Evolutionary conservation across 768 basidiomycete genomes (phyloP).

Genomic region (Pulveroboletus sp.): DNA sequence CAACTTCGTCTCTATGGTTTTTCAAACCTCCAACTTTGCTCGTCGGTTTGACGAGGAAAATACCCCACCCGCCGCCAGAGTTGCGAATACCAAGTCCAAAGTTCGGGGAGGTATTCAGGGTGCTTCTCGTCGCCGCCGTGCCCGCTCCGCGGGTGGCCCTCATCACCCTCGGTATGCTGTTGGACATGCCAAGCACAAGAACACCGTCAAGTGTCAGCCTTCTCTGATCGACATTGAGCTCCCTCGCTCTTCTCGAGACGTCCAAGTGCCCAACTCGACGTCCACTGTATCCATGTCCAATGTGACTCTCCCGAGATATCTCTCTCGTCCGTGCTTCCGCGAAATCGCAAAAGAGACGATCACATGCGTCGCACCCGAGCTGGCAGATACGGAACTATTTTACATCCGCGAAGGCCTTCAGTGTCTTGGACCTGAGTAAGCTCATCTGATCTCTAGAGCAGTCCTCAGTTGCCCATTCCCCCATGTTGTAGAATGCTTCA

Average conservation of each 20-base stretch:
- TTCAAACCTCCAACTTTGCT: slow-evolving; percentile 17
- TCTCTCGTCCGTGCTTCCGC: slow-evolving; percentile 19
- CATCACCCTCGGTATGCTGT: slow-evolving; percentile 32
- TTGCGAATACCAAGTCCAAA: slow-evolving; percentile 8
- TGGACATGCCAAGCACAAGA: slow-evolving; percentile 38
- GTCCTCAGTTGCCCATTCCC: slow-evolving; percentile 5
- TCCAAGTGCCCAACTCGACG: neutral
- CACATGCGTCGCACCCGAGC: slow-evolving; percentile 23
- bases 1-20: slow-evolving; percentile 22
- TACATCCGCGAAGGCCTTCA: slow-evolving; percentile 28
- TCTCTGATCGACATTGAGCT: slow-evolving; percentile 29
- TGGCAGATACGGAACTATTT: slow-evolving; percentile 17
- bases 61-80: slow-evolving; percentile 24
- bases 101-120: slow-evolving; percentile 29
- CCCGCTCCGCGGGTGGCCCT: slow-evolving; percentile 27
- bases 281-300: slow-evolving; percentile 6
- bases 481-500: slow-evolving; percentile 26
- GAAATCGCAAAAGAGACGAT: slow-evolving; percentile 13
- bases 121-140: slow-evolving; percentile 38
- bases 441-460: neutral
- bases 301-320: slow-evolving; percentile 21
- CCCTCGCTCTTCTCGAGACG: slow-evolving; percentile 14
- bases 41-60: slow-evolving; percentile 32
- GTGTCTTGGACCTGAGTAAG: slow-evolving; percentile 28
- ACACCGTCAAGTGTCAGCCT: slow-evolving; percentile 6